Percentiles rank a stretch among this genome's conserved stretches.
These are phyloP conservation scores for Cylindrotheca fusiformis DNA, from an alignment of 108 stramenopile genomes.

Conservation along the genomic window DNA sequence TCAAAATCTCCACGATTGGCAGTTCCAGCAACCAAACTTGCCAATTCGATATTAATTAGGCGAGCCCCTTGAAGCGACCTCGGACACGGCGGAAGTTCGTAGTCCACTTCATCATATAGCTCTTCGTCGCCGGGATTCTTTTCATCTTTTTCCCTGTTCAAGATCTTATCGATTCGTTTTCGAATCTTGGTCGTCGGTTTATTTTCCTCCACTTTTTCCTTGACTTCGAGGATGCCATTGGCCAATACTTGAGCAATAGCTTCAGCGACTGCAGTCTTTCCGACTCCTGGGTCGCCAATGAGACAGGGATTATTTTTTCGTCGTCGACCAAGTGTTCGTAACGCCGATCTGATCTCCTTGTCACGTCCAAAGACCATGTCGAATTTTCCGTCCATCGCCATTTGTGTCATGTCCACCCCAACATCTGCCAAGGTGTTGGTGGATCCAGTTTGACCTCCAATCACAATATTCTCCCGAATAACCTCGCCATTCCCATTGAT, in stretches of 20 bases:
- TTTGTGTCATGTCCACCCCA: conserved; percentile 70
- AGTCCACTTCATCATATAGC: conserved; percentile 39
- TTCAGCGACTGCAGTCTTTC: conserved; percentile 90
- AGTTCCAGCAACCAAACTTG: conserved; percentile 75
- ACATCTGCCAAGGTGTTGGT: conserved; percentile 68
- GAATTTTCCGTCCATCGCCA: conserved; percentile 64
- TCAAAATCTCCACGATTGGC: conserved; percentile 88
- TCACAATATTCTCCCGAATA: conserved; percentile 41
- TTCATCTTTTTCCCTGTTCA: conserved; percentile 8
- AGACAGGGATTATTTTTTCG: conserved; percentile 86
- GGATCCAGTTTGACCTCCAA: conserved; percentile 37
- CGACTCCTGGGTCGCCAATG: conserved; percentile 64
- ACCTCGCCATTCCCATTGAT: conserved; percentile 13
- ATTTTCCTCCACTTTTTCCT: conserved; percentile 10
- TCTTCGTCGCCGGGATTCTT: conserved; percentile 13
- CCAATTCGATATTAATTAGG: conserved; percentile 72
- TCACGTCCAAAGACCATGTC: conserved; percentile 79
- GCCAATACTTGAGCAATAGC: conserved; percentile 78
- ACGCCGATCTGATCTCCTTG: conserved; percentile 63
- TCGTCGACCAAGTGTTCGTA: conserved; percentile 74
- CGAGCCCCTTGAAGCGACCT: conserved; percentile 55
- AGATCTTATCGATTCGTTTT: conserved; percentile 7
- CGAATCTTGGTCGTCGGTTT: conserved; percentile 22
- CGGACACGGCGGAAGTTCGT: conserved; percentile 63
- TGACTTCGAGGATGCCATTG: conserved; percentile 21